Percentiles rank a stretch among this genome's conserved stretches.
These are phyloP conservation scores for Ochetophila trinervis DNA, from an alignment of 306 rosid genomes.

Conservation along the genomic window DNA sequence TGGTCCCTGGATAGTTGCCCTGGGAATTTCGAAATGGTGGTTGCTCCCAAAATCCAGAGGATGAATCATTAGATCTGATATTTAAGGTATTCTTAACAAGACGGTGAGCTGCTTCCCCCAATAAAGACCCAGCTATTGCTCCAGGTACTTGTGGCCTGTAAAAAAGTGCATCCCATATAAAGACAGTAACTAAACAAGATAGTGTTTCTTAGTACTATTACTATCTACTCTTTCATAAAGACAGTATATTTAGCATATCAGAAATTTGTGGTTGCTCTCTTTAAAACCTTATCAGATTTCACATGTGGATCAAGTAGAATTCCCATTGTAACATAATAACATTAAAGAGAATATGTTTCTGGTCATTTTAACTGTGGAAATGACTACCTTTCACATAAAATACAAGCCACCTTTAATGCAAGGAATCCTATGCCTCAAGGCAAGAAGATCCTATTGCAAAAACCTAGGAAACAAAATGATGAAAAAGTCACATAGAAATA, in stretches of 20 bases:
- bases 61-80: slow-evolving; percentile 41
- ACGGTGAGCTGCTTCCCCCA: slow-evolving; percentile 98
- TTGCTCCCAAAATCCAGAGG: slow-evolving; percentile 61
- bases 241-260: not conserved
- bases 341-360: not conserved
- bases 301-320: not conserved
- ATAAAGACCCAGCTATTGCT: slow-evolving; percentile 72
- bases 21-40: slow-evolving; percentile 29
- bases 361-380: not conserved
- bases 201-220: no score
- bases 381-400: slow-evolving; percentile 4
- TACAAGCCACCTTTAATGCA: no score
- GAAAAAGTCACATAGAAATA: slow-evolving; percentile 15
- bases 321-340: not conserved
- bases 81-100: slow-evolving; percentile 83
- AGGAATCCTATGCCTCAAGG: not conserved
- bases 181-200: not conserved
- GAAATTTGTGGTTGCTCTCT: not conserved
- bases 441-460: slow-evolving; percentile 4
- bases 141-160: slow-evolving; percentile 79
- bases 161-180: slow-evolving; percentile 19
- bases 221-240: no score
- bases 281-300: not conserved
- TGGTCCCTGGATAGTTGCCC: slow-evolving; percentile 41
- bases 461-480: slow-evolving; percentile 11